phyloP scores from a whole-genome alignment of 2,329 filamentous ascomycete species.

The Teratosphaeria pseudoeucalypti region DNA sequence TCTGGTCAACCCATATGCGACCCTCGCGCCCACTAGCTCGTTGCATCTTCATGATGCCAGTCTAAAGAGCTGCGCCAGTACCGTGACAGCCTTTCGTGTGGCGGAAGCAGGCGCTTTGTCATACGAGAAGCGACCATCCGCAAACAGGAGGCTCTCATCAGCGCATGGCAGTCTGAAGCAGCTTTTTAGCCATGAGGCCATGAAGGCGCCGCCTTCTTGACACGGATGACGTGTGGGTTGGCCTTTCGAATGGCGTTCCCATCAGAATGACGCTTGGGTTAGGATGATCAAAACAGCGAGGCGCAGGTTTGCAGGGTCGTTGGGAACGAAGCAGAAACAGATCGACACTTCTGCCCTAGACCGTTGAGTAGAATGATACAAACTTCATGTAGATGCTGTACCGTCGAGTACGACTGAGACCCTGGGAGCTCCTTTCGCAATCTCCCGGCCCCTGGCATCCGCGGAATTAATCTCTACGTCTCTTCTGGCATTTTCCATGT shows the following conservation, averaged over 20 bases:
- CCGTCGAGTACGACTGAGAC: neutral
- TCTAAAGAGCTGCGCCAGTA: conserved; percentile 23
- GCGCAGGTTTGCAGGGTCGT: neutral
- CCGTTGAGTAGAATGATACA: neutral
- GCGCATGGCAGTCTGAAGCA: conserved; percentile 21
- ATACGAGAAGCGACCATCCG: conserved; percentile 14
- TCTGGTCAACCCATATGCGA: conserved; percentile 29
- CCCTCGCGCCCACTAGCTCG: conserved; percentile 17
- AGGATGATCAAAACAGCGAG: neutral
- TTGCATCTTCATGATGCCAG: conserved; percentile 18
- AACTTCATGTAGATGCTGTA: neutral
- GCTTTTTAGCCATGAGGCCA: conserved; percentile 25
- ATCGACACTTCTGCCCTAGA: neutral
- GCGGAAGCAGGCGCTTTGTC: conserved; percentile 18
- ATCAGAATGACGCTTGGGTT: neutral
- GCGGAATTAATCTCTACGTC: neutral
- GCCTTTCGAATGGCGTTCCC: neutral
- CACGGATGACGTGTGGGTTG: neutral
- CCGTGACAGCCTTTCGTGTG: conserved; percentile 20
- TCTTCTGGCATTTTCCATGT: neutral
- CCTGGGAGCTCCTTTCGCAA: neutral
- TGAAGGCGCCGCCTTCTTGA: conserved; percentile 16
- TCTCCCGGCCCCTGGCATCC: neutral
- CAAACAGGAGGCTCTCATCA: neutral
- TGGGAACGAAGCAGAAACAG: neutral